phyloP scores from a whole-genome alignment of 352 stramenopile genomes.

The Globisporangium paroecandrum region DNA sequence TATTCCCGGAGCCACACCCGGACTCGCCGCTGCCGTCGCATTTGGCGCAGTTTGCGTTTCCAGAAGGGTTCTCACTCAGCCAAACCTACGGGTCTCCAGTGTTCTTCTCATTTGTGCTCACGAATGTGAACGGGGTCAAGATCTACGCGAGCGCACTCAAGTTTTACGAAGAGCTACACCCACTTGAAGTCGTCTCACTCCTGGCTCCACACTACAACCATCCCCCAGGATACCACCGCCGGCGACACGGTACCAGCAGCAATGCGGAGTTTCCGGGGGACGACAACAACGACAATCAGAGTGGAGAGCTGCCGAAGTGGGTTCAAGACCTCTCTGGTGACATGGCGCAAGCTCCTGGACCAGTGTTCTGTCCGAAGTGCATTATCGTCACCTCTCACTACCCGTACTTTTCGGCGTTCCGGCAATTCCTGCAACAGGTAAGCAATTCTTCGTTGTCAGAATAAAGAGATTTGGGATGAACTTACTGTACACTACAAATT shows the following conservation, averaged over 20 bases:
- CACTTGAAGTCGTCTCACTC: conserved; percentile 75
- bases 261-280: conserved; percentile 4
- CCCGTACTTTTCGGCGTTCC: conserved; percentile 94
- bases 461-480: background rate
- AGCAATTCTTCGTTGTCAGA: conserved; percentile 4
- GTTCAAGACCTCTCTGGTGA: conserved; percentile 61
- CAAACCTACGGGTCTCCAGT: conserved; percentile 52
- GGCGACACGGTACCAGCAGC: conserved; percentile 11
- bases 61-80: conserved; percentile 63
- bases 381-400: conserved; percentile 94
- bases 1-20: conserved; percentile 55
- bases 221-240: conserved; percentile 21
- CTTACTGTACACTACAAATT: background rate
- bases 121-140: conserved; percentile 74
- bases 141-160: conserved; percentile 78
- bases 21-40: conserved; percentile 61
- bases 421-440: conserved; percentile 95
- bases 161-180: conserved; percentile 81
- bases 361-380: conserved; percentile 91
- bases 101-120: conserved; percentile 85
- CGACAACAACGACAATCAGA: conserved; percentile 49
- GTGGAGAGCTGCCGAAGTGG: conserved; percentile 60
- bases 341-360: conserved; percentile 38
- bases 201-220: conserved; percentile 49
- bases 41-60: conserved; percentile 78